phyloP scores from a whole-genome alignment of 768 basidiomycete genomes.

The Pleurotus salmoneostramineus region DNA sequence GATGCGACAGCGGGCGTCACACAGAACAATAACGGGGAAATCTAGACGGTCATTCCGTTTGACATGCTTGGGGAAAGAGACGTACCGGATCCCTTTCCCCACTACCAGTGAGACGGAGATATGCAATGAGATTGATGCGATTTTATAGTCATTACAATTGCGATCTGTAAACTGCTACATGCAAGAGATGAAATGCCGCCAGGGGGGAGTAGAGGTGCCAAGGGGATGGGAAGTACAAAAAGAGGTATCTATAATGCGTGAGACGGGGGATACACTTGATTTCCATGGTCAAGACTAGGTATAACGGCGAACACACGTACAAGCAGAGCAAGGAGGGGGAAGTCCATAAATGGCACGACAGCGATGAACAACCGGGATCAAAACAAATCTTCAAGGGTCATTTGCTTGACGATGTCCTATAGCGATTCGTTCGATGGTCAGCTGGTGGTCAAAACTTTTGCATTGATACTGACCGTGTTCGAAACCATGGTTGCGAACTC shows the following conservation, averaged over 20 bases:
- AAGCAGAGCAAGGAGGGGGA: conserved; percentile 8
- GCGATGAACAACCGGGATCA: conserved; percentile 25
- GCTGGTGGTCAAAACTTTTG: conserved; percentile 8
- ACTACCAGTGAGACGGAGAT: not conserved
- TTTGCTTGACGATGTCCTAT: conserved; percentile 98
- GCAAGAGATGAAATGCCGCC: not conserved
- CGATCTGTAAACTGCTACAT: conserved; percentile 1
- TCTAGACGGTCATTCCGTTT: not conserved
- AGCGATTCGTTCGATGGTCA: not conserved
- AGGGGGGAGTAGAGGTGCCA: not conserved
- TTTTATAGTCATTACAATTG: conserved; percentile 2
- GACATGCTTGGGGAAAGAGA: not conserved
- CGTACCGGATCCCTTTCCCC: not conserved
- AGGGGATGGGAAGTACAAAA: not conserved
- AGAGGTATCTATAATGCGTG: not conserved
- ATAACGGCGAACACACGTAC: not conserved
- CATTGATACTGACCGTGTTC: conserved; percentile 67
- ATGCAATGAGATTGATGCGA: not conserved
- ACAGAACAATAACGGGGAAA: not conserved
- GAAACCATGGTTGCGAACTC: conserved; percentile 97
- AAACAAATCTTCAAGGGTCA: conserved; percentile 95
- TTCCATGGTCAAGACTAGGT: not conserved
- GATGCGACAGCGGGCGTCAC: not conserved
- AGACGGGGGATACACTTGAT: not conserved
- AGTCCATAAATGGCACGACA: conserved; percentile 10